Evolutionary conservation across 2,329 filamentous ascomycete species (phyloP).

Genomic region (Trichoderma koningiopsis): DNA sequence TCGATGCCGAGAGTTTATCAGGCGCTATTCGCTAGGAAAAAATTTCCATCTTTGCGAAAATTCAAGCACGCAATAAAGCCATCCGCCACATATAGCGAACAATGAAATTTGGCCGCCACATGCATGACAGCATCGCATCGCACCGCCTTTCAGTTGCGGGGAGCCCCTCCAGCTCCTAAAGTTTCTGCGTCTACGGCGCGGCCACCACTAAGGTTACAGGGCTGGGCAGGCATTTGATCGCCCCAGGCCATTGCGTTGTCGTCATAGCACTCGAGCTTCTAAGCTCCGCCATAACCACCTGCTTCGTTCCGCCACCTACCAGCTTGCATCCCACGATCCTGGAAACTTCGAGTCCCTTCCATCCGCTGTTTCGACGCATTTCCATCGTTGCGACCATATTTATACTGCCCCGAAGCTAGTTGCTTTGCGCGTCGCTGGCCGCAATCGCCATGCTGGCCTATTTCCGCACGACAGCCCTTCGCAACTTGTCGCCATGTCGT

Average conservation of each 20-base stretch:
- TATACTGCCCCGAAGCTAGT: background rate
- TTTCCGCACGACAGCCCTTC: conserved; percentile 28
- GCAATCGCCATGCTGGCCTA: conserved; percentile 29
- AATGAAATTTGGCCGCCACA: background rate
- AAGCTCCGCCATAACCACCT: background rate
- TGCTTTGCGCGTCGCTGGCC: conserved; percentile 3
- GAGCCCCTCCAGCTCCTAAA: conserved; percentile 7
- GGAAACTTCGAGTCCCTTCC: conserved; percentile 17
- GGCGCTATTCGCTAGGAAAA: background rate
- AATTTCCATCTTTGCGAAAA: too few relatives aligned
- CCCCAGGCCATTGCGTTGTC: conserved; percentile 13
- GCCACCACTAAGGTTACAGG: background rate
- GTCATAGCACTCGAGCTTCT: background rate
- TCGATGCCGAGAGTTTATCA: background rate
- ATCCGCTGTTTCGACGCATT: background rate
- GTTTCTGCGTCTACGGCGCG: conserved; percentile 1
- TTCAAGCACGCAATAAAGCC: background rate
- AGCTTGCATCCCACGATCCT: conserved; percentile 10
- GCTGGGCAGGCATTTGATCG: background rate
- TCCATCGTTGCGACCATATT: background rate
- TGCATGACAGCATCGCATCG: background rate
- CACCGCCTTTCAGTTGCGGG: conserved; percentile 2
- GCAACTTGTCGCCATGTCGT: conserved; percentile 53
- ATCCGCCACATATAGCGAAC: background rate
- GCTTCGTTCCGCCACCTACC: background rate